phyloP scores from a whole-genome alignment of 164 flowering plant species.

The Magnolia changhungtana region DNA sequence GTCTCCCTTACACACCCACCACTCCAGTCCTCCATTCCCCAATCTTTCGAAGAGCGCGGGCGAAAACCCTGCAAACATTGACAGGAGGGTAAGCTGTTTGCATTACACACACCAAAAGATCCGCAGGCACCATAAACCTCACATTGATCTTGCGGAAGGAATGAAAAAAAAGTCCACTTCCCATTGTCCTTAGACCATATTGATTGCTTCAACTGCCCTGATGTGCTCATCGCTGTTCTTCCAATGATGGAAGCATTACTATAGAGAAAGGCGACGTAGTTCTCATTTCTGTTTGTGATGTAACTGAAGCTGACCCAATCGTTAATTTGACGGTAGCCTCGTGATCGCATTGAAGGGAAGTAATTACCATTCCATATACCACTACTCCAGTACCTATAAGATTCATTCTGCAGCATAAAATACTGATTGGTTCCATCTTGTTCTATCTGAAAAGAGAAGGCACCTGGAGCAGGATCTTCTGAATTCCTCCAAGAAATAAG shows the following conservation, averaged over 20 bases:
- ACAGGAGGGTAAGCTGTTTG: constrained; percentile 3
- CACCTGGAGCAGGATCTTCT: constrained; percentile 63
- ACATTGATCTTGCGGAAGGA: neutral
- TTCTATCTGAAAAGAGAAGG: constrained; percentile 42
- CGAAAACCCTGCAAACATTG: constrained; percentile 20
- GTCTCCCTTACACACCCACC: constrained; percentile 24
- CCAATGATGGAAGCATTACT: neutral
- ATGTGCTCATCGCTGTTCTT: neutral
- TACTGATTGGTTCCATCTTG: constrained; percentile 26
- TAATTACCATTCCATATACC: constrained; percentile 13
- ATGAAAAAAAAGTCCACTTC: constrained; percentile 3
- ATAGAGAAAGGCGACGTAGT: neutral
- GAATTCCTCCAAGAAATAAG: constrained; percentile 58
- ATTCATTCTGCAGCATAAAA: constrained; percentile 3
- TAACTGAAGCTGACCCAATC: constrained; percentile 8
- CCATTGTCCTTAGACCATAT: constrained; percentile 3
- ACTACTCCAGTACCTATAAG: constrained; percentile 1
- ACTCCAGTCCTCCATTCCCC: constrained; percentile 9
- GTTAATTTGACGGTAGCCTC: neutral
- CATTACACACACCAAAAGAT: constrained; percentile 16
- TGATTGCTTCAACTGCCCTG: neutral
- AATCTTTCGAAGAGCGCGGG: constrained; percentile 4
- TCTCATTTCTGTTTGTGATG: neutral
- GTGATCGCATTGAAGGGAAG: constrained; percentile 23
- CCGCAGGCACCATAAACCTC: constrained; percentile 3